Percentiles rank a stretch among this genome's conserved stretches.
Evolutionary conservation across 352 stramenopile genomes (phyloP).

Genomic region (Thalassiosira hispida): DNA sequence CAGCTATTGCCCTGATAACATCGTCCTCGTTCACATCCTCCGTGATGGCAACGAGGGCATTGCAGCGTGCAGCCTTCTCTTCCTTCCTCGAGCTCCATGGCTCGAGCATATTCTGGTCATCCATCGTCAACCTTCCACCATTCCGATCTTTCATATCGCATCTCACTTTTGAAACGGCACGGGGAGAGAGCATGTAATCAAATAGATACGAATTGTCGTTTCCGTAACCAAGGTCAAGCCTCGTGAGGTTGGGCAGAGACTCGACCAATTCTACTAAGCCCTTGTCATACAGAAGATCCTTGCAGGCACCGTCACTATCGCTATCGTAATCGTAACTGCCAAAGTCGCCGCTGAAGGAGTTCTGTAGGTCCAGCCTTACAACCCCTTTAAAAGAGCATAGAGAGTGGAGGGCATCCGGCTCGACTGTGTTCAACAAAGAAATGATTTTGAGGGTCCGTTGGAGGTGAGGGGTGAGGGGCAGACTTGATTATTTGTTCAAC

Average conservation of each 20-base stretch:
- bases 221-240: constrained; percentile 14
- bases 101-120: background rate
- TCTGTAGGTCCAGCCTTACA: background rate
- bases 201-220: constrained; percentile 9
- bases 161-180: too few species aligned
- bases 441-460: background rate
- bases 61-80: background rate
- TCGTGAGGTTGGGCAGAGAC: background rate
- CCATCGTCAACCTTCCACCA: background rate
- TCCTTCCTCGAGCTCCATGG: background rate
- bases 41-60: background rate
- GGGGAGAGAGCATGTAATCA: background rate
- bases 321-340: background rate
- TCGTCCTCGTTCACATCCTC: constrained; percentile 16
- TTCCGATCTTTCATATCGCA: background rate
- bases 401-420: background rate
- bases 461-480: background rate
- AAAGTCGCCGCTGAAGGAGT: constrained; percentile 1
- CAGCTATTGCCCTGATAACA: background rate
- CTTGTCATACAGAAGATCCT: background rate
- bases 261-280: background rate
- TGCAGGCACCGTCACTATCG: background rate
- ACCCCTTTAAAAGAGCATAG: background rate
- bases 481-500: background rate
- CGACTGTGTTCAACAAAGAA: too few species aligned